Base-by-base conservation (phyloP, 257 asterid species). In the Knoxia roxburghii region DNA sequence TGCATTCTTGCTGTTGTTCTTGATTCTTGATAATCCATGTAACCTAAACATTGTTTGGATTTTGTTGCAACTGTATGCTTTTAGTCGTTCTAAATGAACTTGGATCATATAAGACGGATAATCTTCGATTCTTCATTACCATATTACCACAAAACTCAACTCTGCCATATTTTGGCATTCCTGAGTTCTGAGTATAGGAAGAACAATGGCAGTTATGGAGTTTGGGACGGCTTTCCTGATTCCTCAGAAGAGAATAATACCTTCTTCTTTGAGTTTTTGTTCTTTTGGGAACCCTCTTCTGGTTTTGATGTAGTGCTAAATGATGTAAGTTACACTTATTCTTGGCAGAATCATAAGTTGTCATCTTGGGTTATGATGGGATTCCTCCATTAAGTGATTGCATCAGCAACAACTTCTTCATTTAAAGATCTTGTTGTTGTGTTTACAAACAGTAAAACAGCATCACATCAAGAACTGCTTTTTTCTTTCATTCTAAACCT, bases 321-420 rank as follows among this genome's bases (percentile, higher is more conserved):
- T 33, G 46, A 40, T 62, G 37, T 5, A 64, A 37, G 49, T 60
- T 52, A 49, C 58, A 46, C 45, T 62, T 67, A 54, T 6, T 40
- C 33, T 64, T 23, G 35, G 51, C 21, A 20, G 68, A 30, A n/a
- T n/a, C n/a, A n/a, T n/a, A n/a, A n/a, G n/a, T n/a, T n/a, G n/a
- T n/a, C n/a, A n/a, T n/a, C n/a, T 32, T 62, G 62, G 21, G 33
- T 74, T 17, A 61, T 74, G 69, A 66, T 74, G 80, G 69, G 59
- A 66, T 59, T 61, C 71, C 64, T 59, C 66, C 68, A 50, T 72
- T 29, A 52, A 41, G 15, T 55, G 35, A 61, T 72, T 77, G 68
- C 77, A 60, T 73, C 77, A 67, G 46, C 73, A 50, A 43, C 24
- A 52, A 13, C 57, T 71, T 40, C 50, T 57, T 43, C 33, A n/a